Evolutionary conservation across 345 rosid genomes (phyloP).

Genomic region (Hibiscus tridactylites): DNA sequence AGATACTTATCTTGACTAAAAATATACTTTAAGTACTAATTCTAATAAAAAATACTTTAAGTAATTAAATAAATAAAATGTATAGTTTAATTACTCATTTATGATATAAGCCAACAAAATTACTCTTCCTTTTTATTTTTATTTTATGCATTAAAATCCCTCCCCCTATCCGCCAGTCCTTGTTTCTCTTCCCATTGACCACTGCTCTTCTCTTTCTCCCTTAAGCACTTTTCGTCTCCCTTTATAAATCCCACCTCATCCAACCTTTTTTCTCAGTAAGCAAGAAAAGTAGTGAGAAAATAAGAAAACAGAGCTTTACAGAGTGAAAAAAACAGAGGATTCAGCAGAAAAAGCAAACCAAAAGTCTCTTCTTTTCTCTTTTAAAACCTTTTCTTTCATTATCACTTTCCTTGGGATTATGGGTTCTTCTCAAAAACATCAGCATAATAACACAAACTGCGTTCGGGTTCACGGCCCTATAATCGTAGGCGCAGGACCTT

Average conservation of each 20-base stretch:
- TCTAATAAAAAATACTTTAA: too few species aligned
- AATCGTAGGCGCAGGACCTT: constrained; percentile 96
- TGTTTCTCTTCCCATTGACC: constrained; percentile 4
- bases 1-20: too few species aligned
- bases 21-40: too few species aligned
- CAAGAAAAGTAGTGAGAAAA: neutral
- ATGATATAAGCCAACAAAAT: too few species aligned
- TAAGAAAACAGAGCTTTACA: constrained; percentile 13
- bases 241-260: constrained; percentile 14
- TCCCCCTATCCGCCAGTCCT: neutral
- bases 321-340: constrained; percentile 16
- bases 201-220: neutral
- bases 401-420: constrained; percentile 12
- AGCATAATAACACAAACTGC: constrained; percentile 9
- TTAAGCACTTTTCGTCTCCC: neutral
- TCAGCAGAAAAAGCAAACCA: neutral
- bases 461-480: constrained; percentile 47
- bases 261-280: neutral
- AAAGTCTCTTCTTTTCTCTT: neutral
- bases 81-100: too few species aligned
- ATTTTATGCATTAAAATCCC: constrained; percentile 11
- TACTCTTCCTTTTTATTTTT: neutral
- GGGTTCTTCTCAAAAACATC: constrained; percentile 31
- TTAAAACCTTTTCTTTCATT: neutral
- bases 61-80: too few species aligned